Conservation (phyloP, 148 eudicot genomes). For the Vaccinium darrowii region DNA sequence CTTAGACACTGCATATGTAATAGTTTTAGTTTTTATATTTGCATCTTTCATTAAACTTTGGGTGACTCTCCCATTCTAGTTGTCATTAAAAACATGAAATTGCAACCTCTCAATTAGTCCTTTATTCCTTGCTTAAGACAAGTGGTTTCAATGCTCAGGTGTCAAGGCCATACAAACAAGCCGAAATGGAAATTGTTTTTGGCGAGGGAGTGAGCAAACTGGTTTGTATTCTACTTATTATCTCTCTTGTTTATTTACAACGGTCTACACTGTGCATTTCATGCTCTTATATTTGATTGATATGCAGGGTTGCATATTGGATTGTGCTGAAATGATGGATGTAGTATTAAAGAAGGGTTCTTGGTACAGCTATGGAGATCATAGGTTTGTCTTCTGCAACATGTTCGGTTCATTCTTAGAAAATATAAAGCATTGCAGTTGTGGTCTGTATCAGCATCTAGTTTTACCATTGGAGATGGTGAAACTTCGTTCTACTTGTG, state of each 20-base stretch:
- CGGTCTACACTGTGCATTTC: not conserved
- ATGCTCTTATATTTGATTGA: slow-evolving; percentile 16
- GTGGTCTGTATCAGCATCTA: not conserved
- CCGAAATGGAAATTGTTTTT: slow-evolving; percentile 92
- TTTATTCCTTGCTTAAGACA: slow-evolving; percentile 8
- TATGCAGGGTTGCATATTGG: slow-evolving; percentile 86
- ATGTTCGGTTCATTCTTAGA: not conserved
- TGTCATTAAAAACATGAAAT: not conserved
- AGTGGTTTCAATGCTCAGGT: slow-evolving; percentile 43
- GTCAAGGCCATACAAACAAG: slow-evolving; percentile 97
- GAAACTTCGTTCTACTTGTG: not conserved
- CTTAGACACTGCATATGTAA: not conserved
- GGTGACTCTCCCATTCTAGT: not conserved
- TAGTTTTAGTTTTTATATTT: not conserved
- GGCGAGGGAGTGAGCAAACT: slow-evolving; percentile 95
- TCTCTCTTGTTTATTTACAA: slow-evolving; percentile 2
- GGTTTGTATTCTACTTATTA: slow-evolving; percentile 47
- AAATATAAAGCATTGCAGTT: not conserved
- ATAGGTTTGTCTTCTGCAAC: slow-evolving; percentile 47
- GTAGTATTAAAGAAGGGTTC: slow-evolving; percentile 84
- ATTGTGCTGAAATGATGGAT: slow-evolving; percentile 90
- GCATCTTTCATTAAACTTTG: not conserved
- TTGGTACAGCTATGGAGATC: slow-evolving; percentile 91
- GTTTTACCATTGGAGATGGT: not conserved
- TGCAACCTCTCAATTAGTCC: not conserved